Evolutionary conservation across 73 alveolate genomes (phyloP).

Genomic region (Tetrahymena thermophila): DNA sequence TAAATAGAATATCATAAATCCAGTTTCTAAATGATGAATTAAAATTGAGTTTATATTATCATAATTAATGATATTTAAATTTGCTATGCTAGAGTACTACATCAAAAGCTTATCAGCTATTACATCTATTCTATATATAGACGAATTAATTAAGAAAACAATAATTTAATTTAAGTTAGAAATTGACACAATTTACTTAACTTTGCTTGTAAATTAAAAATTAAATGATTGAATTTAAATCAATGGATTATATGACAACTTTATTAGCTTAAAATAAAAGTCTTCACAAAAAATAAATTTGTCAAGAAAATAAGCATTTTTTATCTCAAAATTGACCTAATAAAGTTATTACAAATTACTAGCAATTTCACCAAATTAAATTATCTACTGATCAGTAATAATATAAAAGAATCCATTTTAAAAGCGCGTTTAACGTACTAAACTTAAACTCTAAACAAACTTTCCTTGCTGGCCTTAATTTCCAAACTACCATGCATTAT

Average conservation of each 20-base stretch:
- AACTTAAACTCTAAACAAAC: background rate
- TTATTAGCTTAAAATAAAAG: background rate
- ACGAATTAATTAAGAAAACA: background rate
- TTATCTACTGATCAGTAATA: background rate
- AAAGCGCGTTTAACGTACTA: background rate
- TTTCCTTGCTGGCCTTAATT: background rate
- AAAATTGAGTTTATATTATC: background rate
- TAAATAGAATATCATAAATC: background rate
- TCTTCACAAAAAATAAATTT: background rate
- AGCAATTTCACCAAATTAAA: background rate
- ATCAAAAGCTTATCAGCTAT: background rate
- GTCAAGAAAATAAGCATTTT: background rate
- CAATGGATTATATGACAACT: background rate
- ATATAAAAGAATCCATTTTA: background rate
- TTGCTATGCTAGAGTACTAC: background rate
- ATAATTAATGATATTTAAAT: background rate
- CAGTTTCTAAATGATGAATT: background rate
- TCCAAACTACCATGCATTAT: background rate
- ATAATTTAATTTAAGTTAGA: background rate
- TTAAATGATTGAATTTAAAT: background rate
- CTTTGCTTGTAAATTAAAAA: background rate
- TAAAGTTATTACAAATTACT: background rate
- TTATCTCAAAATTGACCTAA: background rate
- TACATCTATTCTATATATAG: background rate
- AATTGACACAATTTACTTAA: background rate